These are phyloP conservation scores for Pseudogymnoascus sp. DNA, from an alignment of 2,329 filamentous ascomycete genomes.

Conservation along the genomic window DNA sequence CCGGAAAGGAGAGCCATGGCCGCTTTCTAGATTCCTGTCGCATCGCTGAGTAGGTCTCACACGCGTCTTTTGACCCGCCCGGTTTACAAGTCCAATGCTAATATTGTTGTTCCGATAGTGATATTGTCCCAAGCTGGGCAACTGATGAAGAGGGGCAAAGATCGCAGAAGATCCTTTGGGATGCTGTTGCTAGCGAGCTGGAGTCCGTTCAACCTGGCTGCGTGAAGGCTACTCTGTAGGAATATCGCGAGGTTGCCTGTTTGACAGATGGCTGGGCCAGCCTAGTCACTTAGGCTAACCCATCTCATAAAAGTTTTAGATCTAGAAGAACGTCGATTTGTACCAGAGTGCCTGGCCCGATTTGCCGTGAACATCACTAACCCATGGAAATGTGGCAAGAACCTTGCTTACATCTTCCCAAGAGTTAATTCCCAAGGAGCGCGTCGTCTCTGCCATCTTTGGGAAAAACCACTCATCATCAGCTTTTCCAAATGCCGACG, in stretches of 20 bases:
- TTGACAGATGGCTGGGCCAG: background rate
- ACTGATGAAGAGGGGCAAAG: constrained; percentile 21
- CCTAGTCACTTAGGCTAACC: background rate
- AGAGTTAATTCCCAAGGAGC: constrained; percentile 13
- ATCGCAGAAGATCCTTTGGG: constrained; percentile 26
- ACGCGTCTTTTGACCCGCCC: background rate
- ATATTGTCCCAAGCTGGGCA: constrained; percentile 14
- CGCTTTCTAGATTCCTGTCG: constrained; percentile 17
- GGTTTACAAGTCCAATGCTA: background rate
- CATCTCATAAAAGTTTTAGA: background rate
- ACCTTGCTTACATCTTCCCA: constrained; percentile 15
- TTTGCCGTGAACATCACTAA: constrained; percentile 20
- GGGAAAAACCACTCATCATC: constrained; percentile 13
- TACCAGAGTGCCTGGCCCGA: constrained; percentile 3
- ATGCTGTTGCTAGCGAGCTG: constrained; percentile 24
- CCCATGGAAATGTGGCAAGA: constrained; percentile 23
- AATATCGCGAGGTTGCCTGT: background rate
- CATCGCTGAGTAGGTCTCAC: constrained; percentile 14
- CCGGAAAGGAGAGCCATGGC: constrained; percentile 26
- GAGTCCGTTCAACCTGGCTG: constrained; percentile 27
- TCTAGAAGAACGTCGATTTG: background rate
- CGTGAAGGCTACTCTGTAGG: constrained; percentile 16
- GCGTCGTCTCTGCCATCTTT: constrained; percentile 11
- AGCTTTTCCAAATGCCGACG: constrained; percentile 10
- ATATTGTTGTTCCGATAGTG: background rate